Evolutionary conservation across 2,329 filamentous ascomycete genomes (phyloP).

Genomic region (Mycosphaerella sp.): DNA sequence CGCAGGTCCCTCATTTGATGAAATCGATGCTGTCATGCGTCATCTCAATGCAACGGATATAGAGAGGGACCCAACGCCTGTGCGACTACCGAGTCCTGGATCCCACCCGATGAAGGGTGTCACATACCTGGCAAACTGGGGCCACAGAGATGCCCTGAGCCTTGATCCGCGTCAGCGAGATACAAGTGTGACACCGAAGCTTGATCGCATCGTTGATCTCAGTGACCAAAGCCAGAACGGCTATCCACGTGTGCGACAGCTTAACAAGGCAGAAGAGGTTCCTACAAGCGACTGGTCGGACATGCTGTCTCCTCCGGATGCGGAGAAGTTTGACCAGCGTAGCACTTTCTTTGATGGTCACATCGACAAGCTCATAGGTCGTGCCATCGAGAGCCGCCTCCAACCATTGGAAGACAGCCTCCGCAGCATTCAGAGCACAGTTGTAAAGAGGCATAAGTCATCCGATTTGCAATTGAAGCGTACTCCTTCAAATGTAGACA

Average conservation of each 20-base stretch:
- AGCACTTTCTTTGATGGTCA: conserved; percentile 86
- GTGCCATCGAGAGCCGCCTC: conserved; percentile 67
- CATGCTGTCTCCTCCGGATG: conserved; percentile 73
- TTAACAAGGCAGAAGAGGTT: conserved; percentile 58
- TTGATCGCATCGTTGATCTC: conserved; percentile 6
- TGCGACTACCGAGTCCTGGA: conserved; percentile 25
- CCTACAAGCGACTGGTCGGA: conserved; percentile 89
- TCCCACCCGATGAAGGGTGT: conserved; percentile 28
- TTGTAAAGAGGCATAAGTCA: conserved; percentile 50
- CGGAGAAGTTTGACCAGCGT: conserved; percentile 72
- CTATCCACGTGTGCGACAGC: conserved; percentile 48
- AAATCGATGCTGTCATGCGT: conserved; percentile 89
- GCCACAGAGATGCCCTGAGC: conserved; percentile 64
- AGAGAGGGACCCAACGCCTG: conserved; percentile 45
- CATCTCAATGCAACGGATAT: conserved; percentile 69
- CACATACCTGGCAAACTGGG: conserved; percentile 31
- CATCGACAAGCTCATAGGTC: conserved; percentile 79
- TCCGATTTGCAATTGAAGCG: conserved; percentile 41
- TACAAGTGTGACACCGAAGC: conserved; percentile 11
- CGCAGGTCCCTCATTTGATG: conserved; percentile 57
- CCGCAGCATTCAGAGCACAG: conserved; percentile 57
- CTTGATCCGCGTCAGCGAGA: conserved; percentile 51
- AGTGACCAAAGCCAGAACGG: conserved; percentile 41
- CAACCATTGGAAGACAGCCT: conserved; percentile 77
- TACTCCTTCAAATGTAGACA: conserved; percentile 55